phyloP scores from a whole-genome alignment of 1,284 basidiomycete species.

The Ceratobasidium sp. region DNA sequence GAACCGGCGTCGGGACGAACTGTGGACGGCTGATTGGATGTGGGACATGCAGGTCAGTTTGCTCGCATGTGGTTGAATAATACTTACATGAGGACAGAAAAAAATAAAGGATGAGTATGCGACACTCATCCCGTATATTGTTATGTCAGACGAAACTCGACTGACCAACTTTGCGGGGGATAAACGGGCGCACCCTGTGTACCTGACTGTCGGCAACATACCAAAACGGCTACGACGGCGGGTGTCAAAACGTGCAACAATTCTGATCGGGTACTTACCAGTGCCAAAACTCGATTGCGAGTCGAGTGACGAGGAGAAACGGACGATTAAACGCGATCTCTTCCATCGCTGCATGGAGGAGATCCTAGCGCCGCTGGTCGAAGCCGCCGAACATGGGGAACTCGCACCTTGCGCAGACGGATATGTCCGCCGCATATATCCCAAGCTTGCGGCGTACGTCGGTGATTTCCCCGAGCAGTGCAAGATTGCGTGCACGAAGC shows the following conservation, averaged over 20 bases:
- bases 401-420: constrained; percentile 33
- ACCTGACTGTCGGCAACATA: constrained; percentile 41
- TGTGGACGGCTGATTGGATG: constrained; percentile 36
- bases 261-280: constrained; percentile 39
- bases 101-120: constrained; percentile 2
- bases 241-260: constrained; percentile 9
- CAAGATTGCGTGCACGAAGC: constrained; percentile 20
- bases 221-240: constrained; percentile 27
- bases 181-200: constrained; percentile 40
- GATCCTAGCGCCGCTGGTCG: constrained; percentile 29
- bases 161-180: constrained; percentile 35
- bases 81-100: constrained; percentile 27
- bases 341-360: constrained; percentile 19
- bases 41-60: constrained; percentile 34
- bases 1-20: constrained; percentile 12
- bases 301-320: not conserved
- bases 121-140: constrained; percentile 23
- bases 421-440: constrained; percentile 22
- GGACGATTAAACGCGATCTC: not conserved
- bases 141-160: constrained; percentile 38
- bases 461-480: constrained; percentile 42
- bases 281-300: constrained; percentile 11
- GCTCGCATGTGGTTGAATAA: not conserved
- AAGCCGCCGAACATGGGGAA: constrained; percentile 40
- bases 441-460: constrained; percentile 31